Evolutionary conservation across 306 rosid genomes (phyloP).

Genomic region (Sicyos baderoa): DNA sequence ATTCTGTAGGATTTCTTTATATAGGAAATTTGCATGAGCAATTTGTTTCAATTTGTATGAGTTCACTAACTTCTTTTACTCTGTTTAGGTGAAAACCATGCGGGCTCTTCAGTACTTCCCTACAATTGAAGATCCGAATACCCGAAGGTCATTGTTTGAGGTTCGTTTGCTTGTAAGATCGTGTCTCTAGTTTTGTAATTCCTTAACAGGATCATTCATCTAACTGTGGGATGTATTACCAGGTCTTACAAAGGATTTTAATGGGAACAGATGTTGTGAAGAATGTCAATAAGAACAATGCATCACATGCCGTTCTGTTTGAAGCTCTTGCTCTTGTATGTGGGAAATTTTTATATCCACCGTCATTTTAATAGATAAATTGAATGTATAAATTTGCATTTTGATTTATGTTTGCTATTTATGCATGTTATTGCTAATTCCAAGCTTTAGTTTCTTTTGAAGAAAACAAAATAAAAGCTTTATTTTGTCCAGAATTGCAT

Average conservation of each 20-base stretch:
- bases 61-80: conserved; percentile 16
- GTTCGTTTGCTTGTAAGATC: conserved; percentile 32
- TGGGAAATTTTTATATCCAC: not conserved
- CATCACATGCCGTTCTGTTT: conserved; percentile 98
- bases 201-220: conserved; percentile 18
- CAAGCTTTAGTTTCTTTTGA: not conserved
- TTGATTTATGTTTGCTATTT: not conserved
- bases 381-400: not conserved
- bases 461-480: not conserved
- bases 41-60: not conserved
- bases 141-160: conserved; percentile 96
- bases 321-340: conserved; percentile 99
- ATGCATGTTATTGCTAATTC: not conserved
- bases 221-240: conserved; percentile 37
- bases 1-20: not conserved
- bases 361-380: not conserved
- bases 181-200: conserved; percentile 1
- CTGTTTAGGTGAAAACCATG: conserved; percentile 85
- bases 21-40: not conserved
- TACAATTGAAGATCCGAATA: conserved; percentile 90
- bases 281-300: conserved; percentile 97
- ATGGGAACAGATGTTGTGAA: conserved; percentile 99
- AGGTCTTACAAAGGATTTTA: conserved; percentile 94
- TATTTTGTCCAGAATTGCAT: not conserved
- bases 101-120: conserved; percentile 97